A percentile compares a stretch with the other conserved stretches of the same genome.
Evolutionary conservation across 1,139 yeast species (phyloP).

Genomic region (Taphrina populina): DNA sequence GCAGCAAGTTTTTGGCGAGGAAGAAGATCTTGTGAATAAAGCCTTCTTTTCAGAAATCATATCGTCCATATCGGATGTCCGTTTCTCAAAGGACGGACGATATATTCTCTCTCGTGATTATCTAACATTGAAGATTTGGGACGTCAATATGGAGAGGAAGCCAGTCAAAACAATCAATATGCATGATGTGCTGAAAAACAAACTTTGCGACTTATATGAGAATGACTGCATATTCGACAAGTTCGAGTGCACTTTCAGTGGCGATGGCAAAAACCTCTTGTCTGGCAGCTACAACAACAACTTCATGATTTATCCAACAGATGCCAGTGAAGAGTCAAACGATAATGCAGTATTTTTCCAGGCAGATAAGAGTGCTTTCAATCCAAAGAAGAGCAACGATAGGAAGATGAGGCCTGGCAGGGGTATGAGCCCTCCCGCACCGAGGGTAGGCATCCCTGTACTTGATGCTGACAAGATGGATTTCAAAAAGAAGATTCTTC

Average conservation of each 20-base stretch:
- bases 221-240: conserved; percentile 98
- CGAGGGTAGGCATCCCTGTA: conserved; percentile 39
- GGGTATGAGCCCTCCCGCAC: conserved; percentile 31
- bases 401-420: conserved; percentile 33
- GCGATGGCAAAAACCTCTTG: conserved; percentile 89
- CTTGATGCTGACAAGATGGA: conserved; percentile 74
- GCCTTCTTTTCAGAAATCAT: conserved; percentile 97
- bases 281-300: conserved; percentile 97
- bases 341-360: conserved; percentile 81
- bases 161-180: conserved; percentile 93
- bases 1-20: conserved; percentile 70
- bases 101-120: conserved; percentile 95
- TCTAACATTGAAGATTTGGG: conserved; percentile 98
- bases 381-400: conserved; percentile 61
- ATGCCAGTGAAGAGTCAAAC: conserved; percentile 53
- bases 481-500: conserved; percentile 90
- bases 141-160: conserved; percentile 91
- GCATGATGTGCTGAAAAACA: conserved; percentile 90
- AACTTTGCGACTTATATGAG: conserved; percentile 95
- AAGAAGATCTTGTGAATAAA: conserved; percentile 87
- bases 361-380: conserved; percentile 97
- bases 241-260: conserved; percentile 93
- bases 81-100: conserved; percentile 87
- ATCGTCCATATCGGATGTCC: conserved; percentile 88
- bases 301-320: conserved; percentile 89